Base-by-base conservation (phyloP, 2,329 filamentous ascomycete genomes). In the Fusarium sp. region DNA sequence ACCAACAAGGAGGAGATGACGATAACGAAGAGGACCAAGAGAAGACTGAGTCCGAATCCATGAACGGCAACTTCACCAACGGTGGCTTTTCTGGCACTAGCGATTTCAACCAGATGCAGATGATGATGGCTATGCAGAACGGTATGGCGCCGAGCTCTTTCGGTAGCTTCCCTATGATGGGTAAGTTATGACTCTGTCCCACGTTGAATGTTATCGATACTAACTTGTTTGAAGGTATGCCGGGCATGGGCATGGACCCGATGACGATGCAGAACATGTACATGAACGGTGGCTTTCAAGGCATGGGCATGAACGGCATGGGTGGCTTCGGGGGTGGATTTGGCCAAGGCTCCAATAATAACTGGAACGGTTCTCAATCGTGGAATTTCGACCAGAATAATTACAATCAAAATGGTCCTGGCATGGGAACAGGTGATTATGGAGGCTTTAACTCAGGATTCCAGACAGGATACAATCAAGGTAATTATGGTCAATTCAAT, bases 311-410 rank as follows among this genome's bases (percentile, higher is more conserved):
- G 85, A 86, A 84, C 85, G 87, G 89, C 84, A 92, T 95, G 91
- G 92, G 89, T 83, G 88, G 89, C 77, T 89, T 89, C 82, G 87
- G 88, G 83, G 88, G 88, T 81, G 86, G 87, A 79, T 85, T 78
- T 77, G 82, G 80, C 77, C 79, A 82, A 77, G 87, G 88, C 80
- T 87, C 89, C 86, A 90, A 91, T 87, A 88, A 90, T 88, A 90
- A 89, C 85, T 93, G 91, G 90, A 92, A 91, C 85, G 86, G 86
- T 85, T 90, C 91, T 83, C 90, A 92, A 84, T 89, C 90, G 86
- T 93, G 91, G 91, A 92, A 90, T 90, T 88, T 89, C 86, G 88
- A 89, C 86, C 90, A 91, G 91, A 91, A 92, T 92, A 93, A 92
- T 91, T 93, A 89, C 90, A 94, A 89, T 89, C 84, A 91, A 91